phyloP scores from a whole-genome alignment of 768 basidiomycete species.

The Leccinum sublutescens region DNA sequence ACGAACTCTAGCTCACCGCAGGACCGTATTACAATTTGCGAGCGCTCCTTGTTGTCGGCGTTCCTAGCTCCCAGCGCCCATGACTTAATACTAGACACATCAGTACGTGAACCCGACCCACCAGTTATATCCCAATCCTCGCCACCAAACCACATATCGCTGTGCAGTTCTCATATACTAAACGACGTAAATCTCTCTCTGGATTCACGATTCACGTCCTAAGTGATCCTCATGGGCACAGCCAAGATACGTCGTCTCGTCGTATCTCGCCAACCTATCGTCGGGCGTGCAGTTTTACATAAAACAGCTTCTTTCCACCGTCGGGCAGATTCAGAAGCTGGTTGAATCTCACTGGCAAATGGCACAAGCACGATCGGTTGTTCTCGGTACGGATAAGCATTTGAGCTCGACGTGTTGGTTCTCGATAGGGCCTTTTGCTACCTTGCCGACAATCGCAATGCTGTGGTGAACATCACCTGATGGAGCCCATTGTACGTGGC shows the following conservation, averaged over 20 bases:
- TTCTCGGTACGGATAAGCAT: neutral
- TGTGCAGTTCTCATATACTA: neutral
- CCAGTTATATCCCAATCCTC: neutral
- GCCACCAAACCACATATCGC: neutral
- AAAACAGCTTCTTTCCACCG: neutral
- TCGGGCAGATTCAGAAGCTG: neutral
- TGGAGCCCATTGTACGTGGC: neutral
- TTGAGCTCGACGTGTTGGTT: neutral
- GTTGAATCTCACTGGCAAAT: neutral
- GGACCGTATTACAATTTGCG: neutral
- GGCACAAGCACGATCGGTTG: neutral
- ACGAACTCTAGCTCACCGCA: neutral
- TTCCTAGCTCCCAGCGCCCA: neutral
- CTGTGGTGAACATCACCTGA: neutral
- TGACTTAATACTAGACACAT: neutral
- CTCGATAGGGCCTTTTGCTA: neutral
- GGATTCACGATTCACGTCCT: neutral
- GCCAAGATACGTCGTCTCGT: neutral
- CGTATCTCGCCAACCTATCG: neutral
- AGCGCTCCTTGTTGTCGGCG: neutral
- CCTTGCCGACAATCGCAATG: neutral
- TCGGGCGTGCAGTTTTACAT: neutral
- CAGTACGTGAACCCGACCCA: neutral
- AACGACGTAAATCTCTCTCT: conserved; percentile 2
- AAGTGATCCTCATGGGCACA: neutral